A percentile compares a stretch with the other conserved stretches of the same genome.
These are phyloP conservation scores for Didymella keratinophila DNA, from an alignment of 2,329 filamentous ascomycete genomes.

Conservation along the genomic window DNA sequence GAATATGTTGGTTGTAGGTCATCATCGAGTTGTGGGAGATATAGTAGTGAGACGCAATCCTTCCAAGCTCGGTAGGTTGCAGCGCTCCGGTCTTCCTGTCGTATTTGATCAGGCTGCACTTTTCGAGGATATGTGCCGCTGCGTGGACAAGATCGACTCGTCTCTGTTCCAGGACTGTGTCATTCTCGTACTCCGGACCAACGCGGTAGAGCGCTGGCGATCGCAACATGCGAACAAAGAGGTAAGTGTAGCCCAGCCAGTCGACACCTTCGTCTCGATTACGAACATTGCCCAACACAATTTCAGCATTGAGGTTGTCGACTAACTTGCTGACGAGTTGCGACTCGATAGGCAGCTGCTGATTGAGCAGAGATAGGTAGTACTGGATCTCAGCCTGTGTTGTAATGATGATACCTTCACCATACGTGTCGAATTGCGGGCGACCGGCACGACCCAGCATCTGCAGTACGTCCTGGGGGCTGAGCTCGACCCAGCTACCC, in stretches of 20 bases:
- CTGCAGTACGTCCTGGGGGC: constrained; percentile 95
- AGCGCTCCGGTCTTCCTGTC: constrained; percentile 91
- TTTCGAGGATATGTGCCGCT: constrained; percentile 85
- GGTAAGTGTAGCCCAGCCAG: constrained; percentile 97
- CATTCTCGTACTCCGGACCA: constrained; percentile 92
- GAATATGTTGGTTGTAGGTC: constrained; percentile 94
- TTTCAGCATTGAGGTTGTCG: constrained; percentile 94
- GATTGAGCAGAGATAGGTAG: constrained; percentile 94
- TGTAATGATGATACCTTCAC: constrained; percentile 98
- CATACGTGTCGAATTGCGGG: constrained; percentile 96
- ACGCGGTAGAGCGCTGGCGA: constrained; percentile 96
- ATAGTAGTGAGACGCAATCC: constrained; percentile 98
- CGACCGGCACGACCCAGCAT: constrained; percentile 98
- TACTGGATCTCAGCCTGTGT: constrained; percentile 95
- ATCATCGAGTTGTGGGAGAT: constrained; percentile 96
- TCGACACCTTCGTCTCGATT: constrained; percentile 96
- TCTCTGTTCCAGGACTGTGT: constrained; percentile 91
- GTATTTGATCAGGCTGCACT: constrained; percentile 89
- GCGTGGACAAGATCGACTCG: constrained; percentile 97
- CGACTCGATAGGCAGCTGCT: constrained; percentile 96
- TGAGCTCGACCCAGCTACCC: constrained; percentile 97
- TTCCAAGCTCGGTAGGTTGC: constrained; percentile 90
- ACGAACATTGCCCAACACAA: constrained; percentile 92
- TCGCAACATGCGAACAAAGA: constrained; percentile 96
- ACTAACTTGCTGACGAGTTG: constrained; percentile 92